Percentiles rank a stretch among this genome's conserved stretches.
Conservation (phyloP, 2,329 filamentous ascomycete genomes). For the Purpureocillium lavendulum region DNA sequence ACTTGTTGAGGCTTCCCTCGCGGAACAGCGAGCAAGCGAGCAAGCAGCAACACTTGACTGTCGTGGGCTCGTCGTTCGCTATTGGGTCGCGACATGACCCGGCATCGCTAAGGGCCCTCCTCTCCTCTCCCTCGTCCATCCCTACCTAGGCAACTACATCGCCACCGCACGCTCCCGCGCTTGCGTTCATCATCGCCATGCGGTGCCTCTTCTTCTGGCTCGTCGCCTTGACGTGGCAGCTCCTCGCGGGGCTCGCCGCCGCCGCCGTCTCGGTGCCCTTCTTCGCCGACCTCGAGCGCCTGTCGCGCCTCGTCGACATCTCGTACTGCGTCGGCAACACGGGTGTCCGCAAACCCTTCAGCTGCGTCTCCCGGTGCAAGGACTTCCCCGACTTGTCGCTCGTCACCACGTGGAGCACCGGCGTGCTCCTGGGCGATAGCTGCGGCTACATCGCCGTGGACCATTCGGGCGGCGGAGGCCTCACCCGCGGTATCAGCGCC, state of each 20-base stretch:
- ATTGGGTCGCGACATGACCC: too few relatives aligned
- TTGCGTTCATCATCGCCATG: too few relatives aligned
- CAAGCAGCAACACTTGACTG: too few relatives aligned
- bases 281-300: conserved; percentile 76
- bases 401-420: conserved; percentile 83
- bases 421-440: conserved; percentile 75
- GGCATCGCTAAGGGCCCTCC: too few relatives aligned
- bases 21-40: too few relatives aligned
- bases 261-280: conserved; percentile 48
- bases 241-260: conserved; percentile 1
- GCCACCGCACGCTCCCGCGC: too few relatives aligned
- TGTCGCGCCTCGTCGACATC: conserved; percentile 88
- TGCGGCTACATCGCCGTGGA: conserved; percentile 93
- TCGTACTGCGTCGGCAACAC: conserved; percentile 85
- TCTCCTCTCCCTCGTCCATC: too few relatives aligned
- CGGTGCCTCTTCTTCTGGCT: too few relatives aligned
- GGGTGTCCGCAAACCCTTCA: conserved; percentile 75
- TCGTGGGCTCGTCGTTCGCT: too few relatives aligned
- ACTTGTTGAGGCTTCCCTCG: too few relatives aligned
- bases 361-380: conserved; percentile 73
- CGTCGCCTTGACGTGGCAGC: neutral
- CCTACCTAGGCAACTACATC: too few relatives aligned
- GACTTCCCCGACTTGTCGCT: conserved; percentile 78
- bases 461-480: conserved; percentile 31
- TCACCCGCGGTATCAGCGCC: conserved; percentile 11